A percentile compares a stretch with the other conserved stretches of the same genome.
Evolutionary conservation across 768 basidiomycete genomes (phyloP).

Genomic region (Xanthoconium purpureum): DNA sequence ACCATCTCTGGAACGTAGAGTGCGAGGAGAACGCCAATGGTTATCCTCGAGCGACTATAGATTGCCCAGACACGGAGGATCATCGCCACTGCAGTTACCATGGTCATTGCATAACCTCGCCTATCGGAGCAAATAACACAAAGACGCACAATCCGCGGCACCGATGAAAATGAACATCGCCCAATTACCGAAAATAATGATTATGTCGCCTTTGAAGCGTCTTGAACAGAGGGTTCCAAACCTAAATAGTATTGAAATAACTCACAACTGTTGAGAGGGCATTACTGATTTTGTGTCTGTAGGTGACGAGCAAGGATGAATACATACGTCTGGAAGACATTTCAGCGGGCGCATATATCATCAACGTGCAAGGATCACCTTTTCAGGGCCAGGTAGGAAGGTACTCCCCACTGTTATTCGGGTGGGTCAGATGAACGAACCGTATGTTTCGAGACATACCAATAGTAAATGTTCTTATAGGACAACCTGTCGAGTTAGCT

Average conservation of each 20-base stretch:
- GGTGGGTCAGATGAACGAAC: neutral
- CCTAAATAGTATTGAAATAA: neutral
- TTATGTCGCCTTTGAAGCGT: neutral
- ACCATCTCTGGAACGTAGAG: slow-evolving; percentile 5
- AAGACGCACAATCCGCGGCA: slow-evolving; percentile 11
- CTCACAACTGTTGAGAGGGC: slow-evolving; percentile 9
- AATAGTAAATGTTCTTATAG: neutral
- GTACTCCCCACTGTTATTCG: slow-evolving; percentile 4
- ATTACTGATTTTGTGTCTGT: neutral
- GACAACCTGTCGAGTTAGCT: neutral
- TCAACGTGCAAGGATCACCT: neutral
- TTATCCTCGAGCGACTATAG: slow-evolving; percentile 6
- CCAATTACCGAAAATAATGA: slow-evolving; percentile 1
- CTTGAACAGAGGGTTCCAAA: neutral
- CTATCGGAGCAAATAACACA: neutral
- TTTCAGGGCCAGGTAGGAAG: slow-evolving; percentile 7
- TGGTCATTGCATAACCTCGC: neutral
- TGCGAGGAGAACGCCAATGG: slow-evolving; percentile 10
- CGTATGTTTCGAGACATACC: neutral
- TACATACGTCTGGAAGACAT: slow-evolving; percentile 4
- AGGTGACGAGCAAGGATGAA: neutral
- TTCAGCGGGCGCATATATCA: neutral
- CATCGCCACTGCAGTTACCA: slow-evolving; percentile 9
- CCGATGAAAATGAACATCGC: neutral
- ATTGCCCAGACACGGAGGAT: slow-evolving; percentile 17